Conservation (phyloP, 805 yeast species). For the Komagataella ulmi region DNA sequence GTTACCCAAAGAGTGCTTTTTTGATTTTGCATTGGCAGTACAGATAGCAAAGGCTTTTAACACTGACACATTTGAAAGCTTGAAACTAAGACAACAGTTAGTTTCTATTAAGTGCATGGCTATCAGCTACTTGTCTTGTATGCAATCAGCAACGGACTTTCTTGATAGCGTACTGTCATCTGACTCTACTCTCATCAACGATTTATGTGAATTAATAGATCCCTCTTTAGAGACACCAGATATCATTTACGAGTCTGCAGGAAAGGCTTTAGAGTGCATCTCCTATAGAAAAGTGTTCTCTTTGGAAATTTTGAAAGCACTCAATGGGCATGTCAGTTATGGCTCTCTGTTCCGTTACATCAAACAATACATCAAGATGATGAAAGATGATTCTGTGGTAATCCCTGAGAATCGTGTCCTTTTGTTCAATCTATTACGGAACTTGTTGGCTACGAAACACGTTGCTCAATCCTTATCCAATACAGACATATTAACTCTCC, state of each 20-base stretch:
- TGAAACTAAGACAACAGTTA: constrained; percentile 42
- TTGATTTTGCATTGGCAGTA: constrained; percentile 47
- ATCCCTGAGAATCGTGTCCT: constrained; percentile 14
- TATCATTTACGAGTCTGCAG: constrained; percentile 43
- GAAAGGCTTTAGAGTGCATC: constrained; percentile 56
- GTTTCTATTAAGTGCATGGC: constrained; percentile 55
- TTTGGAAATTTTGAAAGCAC: constrained; percentile 58
- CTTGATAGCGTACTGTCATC: constrained; percentile 56
- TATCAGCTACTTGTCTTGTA: constrained; percentile 47
- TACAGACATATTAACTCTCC: constrained; percentile 63
- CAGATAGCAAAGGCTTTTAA: constrained; percentile 64
- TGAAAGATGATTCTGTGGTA: constrained; percentile 24
- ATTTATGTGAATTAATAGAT: constrained; percentile 59
- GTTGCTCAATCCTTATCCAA: constrained; percentile 45
- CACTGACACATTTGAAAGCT: constrained; percentile 35
- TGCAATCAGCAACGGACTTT: constrained; percentile 42
- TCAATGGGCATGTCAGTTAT: constrained; percentile 81
- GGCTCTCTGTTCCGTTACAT: constrained; percentile 68
- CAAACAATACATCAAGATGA: constrained; percentile 42
- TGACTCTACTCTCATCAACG: constrained; percentile 58
- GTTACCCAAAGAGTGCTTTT: constrained; percentile 53
- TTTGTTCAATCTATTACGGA: constrained; percentile 49
- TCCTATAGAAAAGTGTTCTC: constrained; percentile 59
- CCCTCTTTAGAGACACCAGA: constrained; percentile 45
- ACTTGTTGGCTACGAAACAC: constrained; percentile 42